phyloP scores from a whole-genome alignment of 225 moss, liverwort and hornwort species.

The Rhytidiadelphus loreus region DNA sequence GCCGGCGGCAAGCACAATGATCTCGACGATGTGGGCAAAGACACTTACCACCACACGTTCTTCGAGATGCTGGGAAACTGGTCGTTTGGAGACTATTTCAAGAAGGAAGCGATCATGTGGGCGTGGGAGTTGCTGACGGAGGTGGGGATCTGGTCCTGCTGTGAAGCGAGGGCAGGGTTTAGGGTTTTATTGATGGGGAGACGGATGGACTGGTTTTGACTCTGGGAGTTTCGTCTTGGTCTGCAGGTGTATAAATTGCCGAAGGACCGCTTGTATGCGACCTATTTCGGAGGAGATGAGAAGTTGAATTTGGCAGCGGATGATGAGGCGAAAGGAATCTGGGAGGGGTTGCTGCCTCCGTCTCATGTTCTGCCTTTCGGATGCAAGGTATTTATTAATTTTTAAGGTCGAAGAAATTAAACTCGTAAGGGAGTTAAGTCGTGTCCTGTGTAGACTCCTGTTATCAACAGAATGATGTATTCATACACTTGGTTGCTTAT shows the following conservation, averaged over 20 bases:
- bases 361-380: conserved; percentile 41
- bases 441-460: background rate
- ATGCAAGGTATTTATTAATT: conserved; percentile 19
- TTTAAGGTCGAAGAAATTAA: background rate
- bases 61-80: conserved; percentile 65
- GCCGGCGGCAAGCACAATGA: conserved; percentile 64
- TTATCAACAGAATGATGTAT: background rate
- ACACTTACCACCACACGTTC: conserved; percentile 57
- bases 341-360: conserved; percentile 28
- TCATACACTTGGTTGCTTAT: background rate
- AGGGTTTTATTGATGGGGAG: background rate
- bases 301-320: conserved; percentile 33
- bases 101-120: conserved; percentile 51
- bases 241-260: conserved; percentile 42
- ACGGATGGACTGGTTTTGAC: background rate
- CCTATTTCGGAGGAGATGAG: conserved; percentile 58
- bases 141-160: background rate
- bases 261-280: conserved; percentile 45
- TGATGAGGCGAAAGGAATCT: conserved; percentile 33
- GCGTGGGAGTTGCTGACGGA: conserved; percentile 59
- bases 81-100: conserved; percentile 62
- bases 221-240: background rate
- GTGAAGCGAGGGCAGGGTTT: conserved; percentile 1
- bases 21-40: conserved; percentile 56
- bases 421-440: background rate